Conservation (phyloP, 495 filamentous ascomycete genomes). For the Annulohypoxylon maeteangense region DNA sequence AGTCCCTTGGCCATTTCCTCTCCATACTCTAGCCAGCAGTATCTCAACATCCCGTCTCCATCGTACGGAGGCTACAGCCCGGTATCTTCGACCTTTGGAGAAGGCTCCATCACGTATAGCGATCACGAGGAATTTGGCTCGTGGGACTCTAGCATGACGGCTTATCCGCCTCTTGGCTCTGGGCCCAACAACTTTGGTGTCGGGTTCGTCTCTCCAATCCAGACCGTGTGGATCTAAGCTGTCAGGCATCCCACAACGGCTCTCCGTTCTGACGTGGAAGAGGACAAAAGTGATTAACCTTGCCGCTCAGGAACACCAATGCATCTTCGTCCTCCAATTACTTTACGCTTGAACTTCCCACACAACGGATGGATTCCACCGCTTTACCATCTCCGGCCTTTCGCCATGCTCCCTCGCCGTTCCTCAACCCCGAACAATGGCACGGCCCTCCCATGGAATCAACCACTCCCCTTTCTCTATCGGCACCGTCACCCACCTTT, state of each 20-base stretch:
- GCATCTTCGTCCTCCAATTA: constrained; percentile 45
- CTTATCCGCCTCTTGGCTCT: constrained; percentile 52
- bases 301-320: constrained; percentile 57
- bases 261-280: constrained; percentile 46
- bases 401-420: constrained; percentile 50
- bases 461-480: constrained; percentile 43
- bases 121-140: constrained; percentile 61
- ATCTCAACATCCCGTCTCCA: constrained; percentile 66
- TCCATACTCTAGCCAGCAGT: constrained; percentile 59
- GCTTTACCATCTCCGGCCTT: constrained; percentile 39
- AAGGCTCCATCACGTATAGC: constrained; percentile 64
- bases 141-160: constrained; percentile 52
- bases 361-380: constrained; percentile 33
- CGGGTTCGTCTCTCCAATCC: constrained; percentile 66
- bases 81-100: constrained; percentile 63
- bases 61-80: constrained; percentile 65
- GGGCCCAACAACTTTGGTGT: constrained; percentile 61
- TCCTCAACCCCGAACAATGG: constrained; percentile 51
- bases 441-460: constrained; percentile 52
- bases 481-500: constrained; percentile 43
- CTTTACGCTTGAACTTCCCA: constrained; percentile 50
- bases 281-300: constrained; percentile 59
- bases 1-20: constrained; percentile 63
- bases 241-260: constrained; percentile 50
- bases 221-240: constrained; percentile 63